phyloP scores from a whole-genome alignment of 176 grass and related monocot species.

The Avena sativa region DNA sequence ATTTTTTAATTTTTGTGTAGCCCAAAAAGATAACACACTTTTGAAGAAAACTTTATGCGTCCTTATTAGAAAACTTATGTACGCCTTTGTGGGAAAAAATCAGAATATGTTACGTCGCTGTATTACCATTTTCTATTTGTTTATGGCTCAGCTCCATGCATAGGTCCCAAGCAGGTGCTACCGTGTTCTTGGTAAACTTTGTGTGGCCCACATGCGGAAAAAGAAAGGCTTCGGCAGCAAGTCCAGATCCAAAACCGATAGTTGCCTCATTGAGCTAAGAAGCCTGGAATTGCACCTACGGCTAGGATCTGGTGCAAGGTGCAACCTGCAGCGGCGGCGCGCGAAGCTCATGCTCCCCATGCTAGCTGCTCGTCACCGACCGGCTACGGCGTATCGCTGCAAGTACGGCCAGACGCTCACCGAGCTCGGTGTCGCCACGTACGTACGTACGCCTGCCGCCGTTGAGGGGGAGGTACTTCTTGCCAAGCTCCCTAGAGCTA shows the following conservation, averaged over 20 bases:
- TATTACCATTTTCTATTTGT: background rate
- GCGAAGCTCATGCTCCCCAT: background rate
- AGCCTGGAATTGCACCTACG: background rate
- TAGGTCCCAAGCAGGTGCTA: background rate
- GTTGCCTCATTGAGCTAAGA: background rate
- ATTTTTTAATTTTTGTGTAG: no score
- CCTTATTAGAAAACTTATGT: no score
- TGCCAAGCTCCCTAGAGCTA: background rate
- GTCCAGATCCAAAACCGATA: background rate
- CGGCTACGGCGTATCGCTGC: background rate
- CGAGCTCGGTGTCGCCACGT: background rate
- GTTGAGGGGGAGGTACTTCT: background rate
- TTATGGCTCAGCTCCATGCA: background rate
- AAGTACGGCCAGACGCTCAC: background rate
- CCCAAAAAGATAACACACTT: no score
- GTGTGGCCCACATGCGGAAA: background rate
- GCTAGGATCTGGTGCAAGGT: background rate
- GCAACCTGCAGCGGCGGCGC: background rate
- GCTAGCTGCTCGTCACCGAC: background rate
- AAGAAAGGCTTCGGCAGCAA: conserved; percentile 1
- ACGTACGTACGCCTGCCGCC: background rate
- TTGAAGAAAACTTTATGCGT: no score
- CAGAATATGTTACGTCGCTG: no score
- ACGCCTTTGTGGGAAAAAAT: no score
- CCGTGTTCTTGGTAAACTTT: background rate